Percentiles rank a stretch among this genome's conserved stretches.
phyloP scores from a whole-genome alignment of 495 filamentous ascomycete genomes.

The Chaetomium tenue region DNA sequence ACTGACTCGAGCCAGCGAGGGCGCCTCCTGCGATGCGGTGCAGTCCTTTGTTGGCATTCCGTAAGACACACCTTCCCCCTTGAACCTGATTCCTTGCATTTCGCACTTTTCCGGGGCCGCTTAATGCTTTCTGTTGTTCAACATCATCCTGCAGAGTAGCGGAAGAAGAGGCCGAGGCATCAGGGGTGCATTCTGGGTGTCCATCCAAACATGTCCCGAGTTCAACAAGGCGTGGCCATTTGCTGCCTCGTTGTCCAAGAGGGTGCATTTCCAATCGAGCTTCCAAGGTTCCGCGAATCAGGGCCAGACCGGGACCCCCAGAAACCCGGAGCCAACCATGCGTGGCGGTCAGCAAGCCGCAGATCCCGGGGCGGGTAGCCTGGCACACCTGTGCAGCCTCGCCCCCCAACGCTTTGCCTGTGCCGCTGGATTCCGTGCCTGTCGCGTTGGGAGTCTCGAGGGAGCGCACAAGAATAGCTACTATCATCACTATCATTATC shows the following conservation, averaged over 20 bases:
- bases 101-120: no score
- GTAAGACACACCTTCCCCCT: neutral
- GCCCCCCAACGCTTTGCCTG: conserved; percentile 8
- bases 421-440: neutral
- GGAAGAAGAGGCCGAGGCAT: no score
- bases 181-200: neutral
- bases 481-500: no score
- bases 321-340: conserved; percentile 7
- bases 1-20: neutral
- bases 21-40: neutral
- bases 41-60: neutral
- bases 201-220: neutral
- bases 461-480: neutral
- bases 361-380: neutral
- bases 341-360: conserved; percentile 19
- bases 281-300: conserved; percentile 22
- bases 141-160: no score
- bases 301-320: neutral
- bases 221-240: conserved; percentile 11
- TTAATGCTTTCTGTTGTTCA: no score
- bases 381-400: neutral
- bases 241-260: conserved; percentile 11
- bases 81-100: neutral
- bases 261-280: conserved; percentile 19
- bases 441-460: neutral